A percentile compares a stretch with the other conserved stretches of the same genome.
phyloP scores from a whole-genome alignment of 1,284 basidiomycete species.

The Sporisorium exsertum region DNA sequence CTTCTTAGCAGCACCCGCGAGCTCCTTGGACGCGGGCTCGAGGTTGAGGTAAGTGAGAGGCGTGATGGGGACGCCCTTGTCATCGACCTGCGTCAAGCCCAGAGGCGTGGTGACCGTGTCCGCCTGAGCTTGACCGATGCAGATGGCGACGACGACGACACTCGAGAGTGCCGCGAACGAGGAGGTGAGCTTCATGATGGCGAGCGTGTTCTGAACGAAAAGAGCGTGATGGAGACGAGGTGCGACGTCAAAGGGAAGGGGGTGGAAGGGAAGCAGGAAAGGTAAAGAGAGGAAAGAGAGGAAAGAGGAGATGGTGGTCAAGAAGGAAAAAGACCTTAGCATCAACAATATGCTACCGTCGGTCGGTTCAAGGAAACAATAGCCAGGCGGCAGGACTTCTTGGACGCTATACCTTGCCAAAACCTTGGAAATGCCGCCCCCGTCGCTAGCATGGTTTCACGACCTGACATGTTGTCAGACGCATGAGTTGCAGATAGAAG shows the following conservation, averaged over 20 bases:
- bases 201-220: constrained; percentile 16
- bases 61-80: constrained; percentile 36
- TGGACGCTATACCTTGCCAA: background rate
- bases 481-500: background rate
- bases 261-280: background rate
- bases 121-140: constrained; percentile 39
- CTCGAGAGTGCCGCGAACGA: constrained; percentile 37
- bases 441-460: background rate
- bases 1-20: constrained; percentile 37
- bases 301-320: background rate
- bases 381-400: too few species aligned
- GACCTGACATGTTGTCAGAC: background rate
- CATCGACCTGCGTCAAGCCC: constrained; percentile 39
- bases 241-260: background rate
- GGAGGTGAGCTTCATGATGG: constrained; percentile 41
- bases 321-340: background rate
- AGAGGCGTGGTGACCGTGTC: constrained; percentile 35
- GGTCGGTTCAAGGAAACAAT: background rate
- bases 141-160: constrained; percentile 37
- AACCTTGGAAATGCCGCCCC: background rate
- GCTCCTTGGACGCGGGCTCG: constrained; percentile 31
- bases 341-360: background rate
- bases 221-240: constrained; percentile 20
- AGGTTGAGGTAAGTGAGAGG: constrained; percentile 48
- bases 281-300: background rate